These are phyloP conservation scores for Mucor saturninus DNA, from an alignment of 371 early-diverging fungal genomes.

Conservation along the genomic window DNA sequence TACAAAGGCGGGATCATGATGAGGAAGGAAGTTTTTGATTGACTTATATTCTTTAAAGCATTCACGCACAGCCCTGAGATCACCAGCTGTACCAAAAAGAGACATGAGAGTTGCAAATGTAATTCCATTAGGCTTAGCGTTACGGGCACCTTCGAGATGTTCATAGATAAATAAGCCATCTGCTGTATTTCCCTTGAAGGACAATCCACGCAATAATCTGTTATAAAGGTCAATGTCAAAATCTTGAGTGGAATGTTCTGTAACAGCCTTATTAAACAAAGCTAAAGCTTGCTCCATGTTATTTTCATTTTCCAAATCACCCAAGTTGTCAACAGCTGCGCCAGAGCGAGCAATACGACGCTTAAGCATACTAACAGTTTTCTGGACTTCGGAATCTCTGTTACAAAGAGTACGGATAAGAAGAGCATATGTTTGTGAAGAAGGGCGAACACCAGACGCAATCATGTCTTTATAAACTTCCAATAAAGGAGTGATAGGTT, in stretches of 20 bases:
- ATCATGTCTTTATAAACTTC: conserved; percentile 55
- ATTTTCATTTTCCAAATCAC: conserved; percentile 40
- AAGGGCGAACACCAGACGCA: conserved; percentile 40
- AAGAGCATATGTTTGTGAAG: conserved; percentile 48
- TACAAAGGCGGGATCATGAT: conserved; percentile 41
- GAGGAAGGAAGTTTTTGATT: conserved; percentile 23
- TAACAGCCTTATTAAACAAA: conserved; percentile 49
- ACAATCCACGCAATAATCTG: conserved; percentile 41
- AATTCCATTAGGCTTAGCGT: conserved; percentile 37
- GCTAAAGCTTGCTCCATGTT: conserved; percentile 50
- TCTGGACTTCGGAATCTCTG: conserved; percentile 50
- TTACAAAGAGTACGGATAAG: conserved; percentile 46
- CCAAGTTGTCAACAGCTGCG: conserved; percentile 21
- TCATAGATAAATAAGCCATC: conserved; percentile 56
- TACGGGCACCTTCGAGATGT: conserved; percentile 44
- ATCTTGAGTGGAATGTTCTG: conserved; percentile 37
- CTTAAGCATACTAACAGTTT: conserved; percentile 33
- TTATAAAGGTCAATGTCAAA: conserved; percentile 55
- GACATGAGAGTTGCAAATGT: conserved; percentile 54
- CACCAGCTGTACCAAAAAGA: conserved; percentile 54
- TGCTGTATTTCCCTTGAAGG: conserved; percentile 43
- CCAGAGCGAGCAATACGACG: conserved; percentile 38
- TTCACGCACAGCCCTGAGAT: conserved; percentile 44
- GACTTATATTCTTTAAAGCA: conserved; percentile 55
- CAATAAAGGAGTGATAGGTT: conserved; percentile 41